Percentiles rank a stretch among this genome's conserved stretches.
Evolutionary conservation across 106 monocot genomes (phyloP).

Genomic region (Ottelia alismoides): DNA sequence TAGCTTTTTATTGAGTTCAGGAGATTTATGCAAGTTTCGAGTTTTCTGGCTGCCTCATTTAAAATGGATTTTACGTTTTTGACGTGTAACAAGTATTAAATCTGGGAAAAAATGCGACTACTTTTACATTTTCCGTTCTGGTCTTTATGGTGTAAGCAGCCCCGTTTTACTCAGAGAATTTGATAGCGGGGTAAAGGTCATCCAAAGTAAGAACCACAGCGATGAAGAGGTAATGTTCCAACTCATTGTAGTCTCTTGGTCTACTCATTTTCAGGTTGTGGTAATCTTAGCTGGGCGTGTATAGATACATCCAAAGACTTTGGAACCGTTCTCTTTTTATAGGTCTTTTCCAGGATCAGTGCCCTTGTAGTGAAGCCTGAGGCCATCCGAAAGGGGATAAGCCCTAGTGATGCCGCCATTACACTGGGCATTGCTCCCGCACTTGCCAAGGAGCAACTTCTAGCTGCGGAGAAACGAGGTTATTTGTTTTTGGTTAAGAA

Average conservation of each 20-base stretch:
- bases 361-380: constrained; percentile 62
- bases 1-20: background rate
- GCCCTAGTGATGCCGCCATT: constrained; percentile 84
- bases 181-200: constrained; percentile 95
- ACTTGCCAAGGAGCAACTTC: constrained; percentile 85
- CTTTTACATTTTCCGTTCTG: too few relatives aligned
- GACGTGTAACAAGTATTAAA: too few relatives aligned
- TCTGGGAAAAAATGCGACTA: too few relatives aligned
- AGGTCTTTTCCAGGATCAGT: constrained; percentile 81
- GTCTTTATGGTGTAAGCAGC: too few relatives aligned
- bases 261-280: too few relatives aligned
- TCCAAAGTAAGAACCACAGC: constrained; percentile 84
- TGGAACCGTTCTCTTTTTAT: background rate
- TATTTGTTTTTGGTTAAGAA: too few relatives aligned
- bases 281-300: too few relatives aligned
- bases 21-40: too few relatives aligned
- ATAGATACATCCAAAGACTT: background rate
- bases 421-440: constrained; percentile 84
- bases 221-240: constrained; percentile 88
- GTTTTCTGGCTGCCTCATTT: too few relatives aligned
- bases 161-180: constrained; percentile 89
- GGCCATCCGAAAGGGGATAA: constrained; percentile 61
- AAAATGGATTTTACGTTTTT: too few relatives aligned
- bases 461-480: constrained; percentile 86
- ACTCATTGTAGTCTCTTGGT: too few relatives aligned